Conservation (phyloP, 176 grass and related monocot genomes). For the Musa schizocarpa region DNA sequence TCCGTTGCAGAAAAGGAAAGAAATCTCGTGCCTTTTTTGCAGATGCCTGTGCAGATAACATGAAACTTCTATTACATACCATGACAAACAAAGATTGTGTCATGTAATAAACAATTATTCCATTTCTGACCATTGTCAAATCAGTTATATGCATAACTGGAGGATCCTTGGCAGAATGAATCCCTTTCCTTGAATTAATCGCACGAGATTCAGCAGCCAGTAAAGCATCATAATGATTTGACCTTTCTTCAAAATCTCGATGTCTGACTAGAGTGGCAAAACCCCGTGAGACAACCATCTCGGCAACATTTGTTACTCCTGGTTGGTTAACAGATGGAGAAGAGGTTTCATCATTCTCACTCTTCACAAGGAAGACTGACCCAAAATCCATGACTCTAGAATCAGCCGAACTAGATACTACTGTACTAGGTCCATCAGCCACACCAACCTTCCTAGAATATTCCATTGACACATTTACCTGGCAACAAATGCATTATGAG, state of each 20-base stretch:
- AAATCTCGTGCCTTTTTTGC: slow-evolving; percentile 92
- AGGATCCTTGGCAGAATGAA: slow-evolving; percentile 61
- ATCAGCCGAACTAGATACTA: slow-evolving; percentile 32
- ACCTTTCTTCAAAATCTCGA: slow-evolving; percentile 90
- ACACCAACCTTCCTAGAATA: slow-evolving; percentile 73
- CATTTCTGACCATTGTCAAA: slow-evolving; percentile 12
- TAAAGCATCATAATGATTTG: slow-evolving; percentile 83
- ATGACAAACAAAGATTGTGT: not conserved
- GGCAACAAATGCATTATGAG: slow-evolving; percentile 7
- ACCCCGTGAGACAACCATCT: slow-evolving; percentile 71
- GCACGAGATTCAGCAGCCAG: slow-evolving; percentile 85
- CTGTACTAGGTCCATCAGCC: slow-evolving; percentile 44
- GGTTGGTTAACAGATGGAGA: slow-evolving; percentile 29
- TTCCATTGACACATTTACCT: slow-evolving; percentile 94
- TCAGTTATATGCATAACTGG: slow-evolving; percentile 92
- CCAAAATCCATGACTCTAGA: slow-evolving; percentile 86
- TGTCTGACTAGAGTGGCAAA: slow-evolving; percentile 72
- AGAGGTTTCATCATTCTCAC: slow-evolving; percentile 53
- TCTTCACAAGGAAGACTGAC: slow-evolving; percentile 66
- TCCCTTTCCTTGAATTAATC: slow-evolving; percentile 81
- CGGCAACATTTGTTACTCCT: slow-evolving; percentile 61
- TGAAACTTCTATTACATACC: not conserved
- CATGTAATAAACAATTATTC: not conserved
- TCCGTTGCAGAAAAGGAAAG: slow-evolving; percentile 80
- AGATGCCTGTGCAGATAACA: slow-evolving; percentile 38